Evolutionary conservation across 139 green algal species (phyloP), one percentile per base, ranked within the genome.

Genomic region (Picocystis salinarum): DNA sequence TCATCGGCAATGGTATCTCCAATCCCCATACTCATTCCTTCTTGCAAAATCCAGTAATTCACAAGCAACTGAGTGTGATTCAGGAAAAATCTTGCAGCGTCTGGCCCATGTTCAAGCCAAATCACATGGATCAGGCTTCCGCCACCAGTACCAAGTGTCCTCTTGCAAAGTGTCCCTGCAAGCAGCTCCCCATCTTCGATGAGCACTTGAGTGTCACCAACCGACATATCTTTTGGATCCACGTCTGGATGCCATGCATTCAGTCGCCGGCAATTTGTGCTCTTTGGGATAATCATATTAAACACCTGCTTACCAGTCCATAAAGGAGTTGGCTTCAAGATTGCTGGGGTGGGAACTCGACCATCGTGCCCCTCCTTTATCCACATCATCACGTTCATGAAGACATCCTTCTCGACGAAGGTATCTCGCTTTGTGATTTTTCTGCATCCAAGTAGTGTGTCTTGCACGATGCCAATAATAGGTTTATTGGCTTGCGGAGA

Each of bases 381-480:
- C 72, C 83, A 91, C 80, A 96, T 87, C 10, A 95, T 56, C 29
- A 91, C 85, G 65, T 93, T 95, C 70, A 92, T 92, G 48, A 96
- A 80, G n/a, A 93, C 11, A 34, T 95, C 80, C 58, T 79, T 80
- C 50, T 80, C 63, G 26, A 99, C 91, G 69, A 99, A 96, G 5
- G 76, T 91, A 73, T 99, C 88, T 9, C 88, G 74, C 68, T 92
- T 91, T 23, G 83, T 94, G 58, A 99, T 93, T 25, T 93, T 66
- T 25, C 83, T 71, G 50, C 52, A 83, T 12, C 73, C 88, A 50
- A 96, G 70, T 28, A 98, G 70, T 15, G 83, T 73, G 69, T 98
- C 88, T 61, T 98, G 83, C 62, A 98, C 88, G 46, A 96, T 96
- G 34, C 84, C 86, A 52, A 98, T 96, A 23, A 98, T 87, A 2